Base-by-base conservation (phyloP, 768 basidiomycete genomes). In the Pholiota microspora region DNA sequence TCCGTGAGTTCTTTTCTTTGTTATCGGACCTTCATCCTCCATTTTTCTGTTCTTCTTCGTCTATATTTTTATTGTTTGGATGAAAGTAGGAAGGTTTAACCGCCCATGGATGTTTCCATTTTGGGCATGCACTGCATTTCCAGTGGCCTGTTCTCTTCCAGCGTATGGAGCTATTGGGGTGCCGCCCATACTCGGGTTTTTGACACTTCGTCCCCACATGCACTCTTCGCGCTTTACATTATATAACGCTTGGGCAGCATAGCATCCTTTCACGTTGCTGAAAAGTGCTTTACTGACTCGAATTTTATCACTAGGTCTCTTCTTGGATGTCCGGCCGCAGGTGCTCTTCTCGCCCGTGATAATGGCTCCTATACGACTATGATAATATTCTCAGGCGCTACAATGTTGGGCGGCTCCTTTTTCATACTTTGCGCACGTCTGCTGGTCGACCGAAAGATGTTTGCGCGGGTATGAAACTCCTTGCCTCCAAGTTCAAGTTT, bases 281-380 rank as follows among this genome's bases (percentile, higher is more conserved):
- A n/a, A n/a, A 10, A 42, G 7, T 7, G 3, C n/a, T 12, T 42
- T 42, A 23, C n/a, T 34, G 29, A 44, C 52, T 57, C 7, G 8
- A 10, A 31, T 38, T 47, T 27, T 54, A 32, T 36, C 23, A 32
- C 24, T 51, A 89, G 87, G 24, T 77, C 86, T 1, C 72, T 89
- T 18, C 67, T 84, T 25, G 86, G 88, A 8, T 83, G 81, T 1
- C 88, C 88, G 2, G 74, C 76, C 10, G 86, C 83, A 10, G 88
- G 88, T 0, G 77, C 76, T 8, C 70, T 89, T 27, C 70, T 88
- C 18, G 68, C 73, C 21, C 66, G 55, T 28, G 67, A 71, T 34
- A 69, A 77, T 31, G 83, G 80, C 7, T 69, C 70, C 0, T 79
- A 74, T 56, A 75, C 72, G 0, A 76, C 77, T 29, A 75, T 85